Conservation (phyloP, 352 stramenopile species). For the Blastocystis sp. region DNA sequence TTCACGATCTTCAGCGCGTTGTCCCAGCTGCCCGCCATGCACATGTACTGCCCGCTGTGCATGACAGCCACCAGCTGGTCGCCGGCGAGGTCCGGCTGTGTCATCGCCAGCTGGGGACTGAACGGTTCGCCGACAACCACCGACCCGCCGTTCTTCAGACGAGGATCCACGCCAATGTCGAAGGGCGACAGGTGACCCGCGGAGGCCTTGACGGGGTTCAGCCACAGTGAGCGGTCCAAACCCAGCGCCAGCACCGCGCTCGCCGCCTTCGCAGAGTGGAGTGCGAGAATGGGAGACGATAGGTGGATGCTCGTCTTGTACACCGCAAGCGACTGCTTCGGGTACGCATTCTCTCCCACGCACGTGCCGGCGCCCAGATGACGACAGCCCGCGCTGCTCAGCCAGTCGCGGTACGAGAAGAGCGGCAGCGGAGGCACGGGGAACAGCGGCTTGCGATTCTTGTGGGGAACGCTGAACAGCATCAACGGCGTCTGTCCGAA, state of each 20-base stretch:
- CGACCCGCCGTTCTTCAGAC: background rate
- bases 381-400: background rate
- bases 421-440: constrained; percentile 14
- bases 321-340: background rate
- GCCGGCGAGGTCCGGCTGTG: background rate
- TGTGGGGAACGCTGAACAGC: constrained; percentile 30
- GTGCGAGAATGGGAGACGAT: background rate
- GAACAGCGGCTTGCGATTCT: background rate
- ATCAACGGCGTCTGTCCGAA: constrained; percentile 74
- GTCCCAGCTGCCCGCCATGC: constrained; percentile 25
- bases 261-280: background rate
- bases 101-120: background rate
- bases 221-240: background rate
- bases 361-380: background rate
- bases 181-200: background rate
- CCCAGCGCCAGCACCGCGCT: background rate
- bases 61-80: constrained; percentile 24
- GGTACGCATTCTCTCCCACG: background rate
- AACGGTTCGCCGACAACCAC: constrained; percentile 25
- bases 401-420: constrained; percentile 46
- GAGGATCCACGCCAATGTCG: constrained; percentile 27
- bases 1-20: constrained; percentile 39
- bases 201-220: background rate
- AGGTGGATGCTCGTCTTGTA: constrained; percentile 52
- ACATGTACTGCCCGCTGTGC: constrained; percentile 28